These are phyloP conservation scores for Dactylellina leptospora DNA, from an alignment of 2,329 filamentous ascomycete species.

Conservation along the genomic window DNA sequence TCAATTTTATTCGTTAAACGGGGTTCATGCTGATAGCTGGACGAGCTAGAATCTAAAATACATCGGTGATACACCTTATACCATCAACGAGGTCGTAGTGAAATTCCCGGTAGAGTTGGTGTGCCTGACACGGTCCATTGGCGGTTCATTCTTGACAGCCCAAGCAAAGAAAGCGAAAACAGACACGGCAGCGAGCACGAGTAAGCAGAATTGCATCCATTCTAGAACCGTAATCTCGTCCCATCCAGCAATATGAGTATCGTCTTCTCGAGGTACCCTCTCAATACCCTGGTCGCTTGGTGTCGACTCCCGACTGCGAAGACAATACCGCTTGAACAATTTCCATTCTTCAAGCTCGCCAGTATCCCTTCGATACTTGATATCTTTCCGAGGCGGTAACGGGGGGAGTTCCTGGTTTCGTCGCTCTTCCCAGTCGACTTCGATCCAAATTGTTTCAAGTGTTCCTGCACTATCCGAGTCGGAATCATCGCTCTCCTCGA, in stretches of 20 bases:
- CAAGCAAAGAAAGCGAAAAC: not conserved
- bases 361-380: not conserved
- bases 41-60: no score
- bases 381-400: constrained; percentile 15
- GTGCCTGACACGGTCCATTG: not conserved
- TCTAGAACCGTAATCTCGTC: no score
- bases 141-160: not conserved
- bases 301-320: not conserved
- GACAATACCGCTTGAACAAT: not conserved
- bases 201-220: no score
- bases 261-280: not conserved
- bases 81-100: not conserved
- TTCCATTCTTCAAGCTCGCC: not conserved
- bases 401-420: constrained; percentile 5
- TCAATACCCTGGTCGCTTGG: constrained; percentile 9
- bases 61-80: no score
- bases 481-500: not conserved
- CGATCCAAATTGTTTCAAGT: constrained; percentile 6
- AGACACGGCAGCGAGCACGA: no score
- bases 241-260: no score
- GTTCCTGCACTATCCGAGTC: not conserved
- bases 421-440: constrained; percentile 1
- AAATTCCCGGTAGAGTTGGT: not conserved
- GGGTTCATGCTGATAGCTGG: no score
- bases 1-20: no score